phyloP scores from a whole-genome alignment of 2,329 filamentous ascomycete species.

The Diaporthe batatas region DNA sequence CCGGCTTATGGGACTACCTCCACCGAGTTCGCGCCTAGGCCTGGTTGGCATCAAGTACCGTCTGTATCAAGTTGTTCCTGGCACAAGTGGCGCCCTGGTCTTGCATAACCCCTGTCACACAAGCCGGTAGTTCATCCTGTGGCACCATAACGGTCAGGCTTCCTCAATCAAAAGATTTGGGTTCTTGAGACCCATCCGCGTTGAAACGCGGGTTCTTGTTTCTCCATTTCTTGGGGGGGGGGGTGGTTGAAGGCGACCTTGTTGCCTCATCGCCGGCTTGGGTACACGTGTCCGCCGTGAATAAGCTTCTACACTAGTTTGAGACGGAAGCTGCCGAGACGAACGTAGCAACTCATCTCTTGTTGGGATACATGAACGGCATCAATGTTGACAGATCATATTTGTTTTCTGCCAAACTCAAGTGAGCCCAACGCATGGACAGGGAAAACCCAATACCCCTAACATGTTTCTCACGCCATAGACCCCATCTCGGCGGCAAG shows the following conservation, averaged over 20 bases:
- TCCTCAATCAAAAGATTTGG: background rate
- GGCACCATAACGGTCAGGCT: background rate
- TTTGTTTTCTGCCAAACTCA: background rate
- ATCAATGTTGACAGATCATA: background rate
- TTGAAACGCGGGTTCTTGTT: no score
- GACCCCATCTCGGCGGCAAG: conserved; percentile 9
- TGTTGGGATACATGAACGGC: background rate
- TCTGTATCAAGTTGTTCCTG: background rate
- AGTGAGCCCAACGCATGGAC: background rate
- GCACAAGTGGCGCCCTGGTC: background rate
- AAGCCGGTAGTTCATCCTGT: conserved; percentile 27
- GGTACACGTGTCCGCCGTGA: background rate
- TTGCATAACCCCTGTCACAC: background rate
- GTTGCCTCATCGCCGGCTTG: background rate
- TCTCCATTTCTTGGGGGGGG: background rate
- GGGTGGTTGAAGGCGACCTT: no score
- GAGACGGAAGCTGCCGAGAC: no score
- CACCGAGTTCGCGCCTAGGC: background rate
- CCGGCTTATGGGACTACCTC: background rate
- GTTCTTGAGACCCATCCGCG: background rate
- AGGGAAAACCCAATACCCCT: background rate
- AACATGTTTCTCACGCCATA: background rate
- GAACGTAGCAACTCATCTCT: background rate
- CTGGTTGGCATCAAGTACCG: background rate
- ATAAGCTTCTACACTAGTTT: no score